A percentile compares a stretch with the other conserved stretches of the same genome.
These are phyloP conservation scores for Pichia occidentalis DNA, from an alignment of 805 yeast genomes.

Conservation along the genomic window DNA sequence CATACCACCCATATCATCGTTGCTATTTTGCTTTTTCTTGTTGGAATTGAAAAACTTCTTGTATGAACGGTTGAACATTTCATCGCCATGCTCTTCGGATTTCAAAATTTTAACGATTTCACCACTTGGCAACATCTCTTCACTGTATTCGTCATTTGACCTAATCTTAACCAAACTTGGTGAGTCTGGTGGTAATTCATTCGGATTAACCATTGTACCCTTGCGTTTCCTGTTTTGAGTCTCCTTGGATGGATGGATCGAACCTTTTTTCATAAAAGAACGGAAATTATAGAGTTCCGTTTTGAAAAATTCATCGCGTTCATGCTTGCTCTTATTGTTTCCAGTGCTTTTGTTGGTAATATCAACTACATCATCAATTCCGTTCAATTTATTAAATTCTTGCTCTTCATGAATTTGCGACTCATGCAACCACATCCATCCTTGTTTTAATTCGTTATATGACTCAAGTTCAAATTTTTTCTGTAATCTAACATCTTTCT, in stretches of 20 bases:
- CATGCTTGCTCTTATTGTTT: background rate
- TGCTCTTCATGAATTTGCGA: constrained; percentile 25
- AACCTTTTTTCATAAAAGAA: constrained; percentile 32
- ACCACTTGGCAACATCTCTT: constrained; percentile 72
- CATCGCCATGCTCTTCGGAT: constrained; percentile 26
- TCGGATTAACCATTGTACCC: constrained; percentile 39
- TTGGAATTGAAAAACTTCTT: constrained; percentile 25
- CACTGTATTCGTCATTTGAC: constrained; percentile 34
- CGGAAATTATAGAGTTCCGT: constrained; percentile 20
- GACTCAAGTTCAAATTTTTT: constrained; percentile 68
- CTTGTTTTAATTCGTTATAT: constrained; percentile 63
- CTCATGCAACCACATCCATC: constrained; percentile 59
- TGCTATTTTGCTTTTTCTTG: constrained; percentile 17
- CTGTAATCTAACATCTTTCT: constrained; percentile 60
- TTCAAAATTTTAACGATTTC: constrained; percentile 42
- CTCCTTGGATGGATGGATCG: constrained; percentile 25
- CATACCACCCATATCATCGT: constrained; percentile 33
- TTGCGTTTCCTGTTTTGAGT: constrained; percentile 42
- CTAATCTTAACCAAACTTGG: constrained; percentile 30
- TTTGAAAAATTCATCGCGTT: constrained; percentile 15
- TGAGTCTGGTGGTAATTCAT: constrained; percentile 47
- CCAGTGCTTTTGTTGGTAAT: too few species aligned
- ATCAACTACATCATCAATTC: too few species aligned
- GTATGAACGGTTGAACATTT: constrained; percentile 20
- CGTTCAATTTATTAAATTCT: constrained; percentile 20